Evolutionary conservation across 208 protist genomes (phyloP).

Genomic region (Trypanosoma cruzi): DNA sequence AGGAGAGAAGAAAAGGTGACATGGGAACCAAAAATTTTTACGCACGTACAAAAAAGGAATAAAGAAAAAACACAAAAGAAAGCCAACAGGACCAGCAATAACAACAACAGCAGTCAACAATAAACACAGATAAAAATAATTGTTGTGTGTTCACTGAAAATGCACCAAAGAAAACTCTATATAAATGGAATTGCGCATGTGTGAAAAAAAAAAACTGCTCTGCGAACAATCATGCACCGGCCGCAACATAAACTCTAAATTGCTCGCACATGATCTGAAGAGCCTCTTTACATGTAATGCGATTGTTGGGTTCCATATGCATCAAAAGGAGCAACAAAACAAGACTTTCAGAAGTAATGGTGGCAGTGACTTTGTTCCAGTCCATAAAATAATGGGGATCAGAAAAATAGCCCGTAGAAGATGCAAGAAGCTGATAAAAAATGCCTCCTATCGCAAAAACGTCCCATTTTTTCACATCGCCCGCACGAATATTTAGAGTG

Average conservation of each 20-base stretch:
- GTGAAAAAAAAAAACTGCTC: not conserved
- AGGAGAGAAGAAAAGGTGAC: not conserved
- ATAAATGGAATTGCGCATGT: not conserved
- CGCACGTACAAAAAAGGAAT: no score
- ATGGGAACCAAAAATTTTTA: not conserved
- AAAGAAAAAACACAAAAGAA: not conserved
- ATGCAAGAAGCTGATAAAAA: no score
- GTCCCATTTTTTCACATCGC: no score
- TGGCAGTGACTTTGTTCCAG: no score
- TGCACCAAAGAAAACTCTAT: not conserved
- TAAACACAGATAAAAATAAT: not conserved
- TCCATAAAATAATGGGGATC: no score
- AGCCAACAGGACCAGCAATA: slow-evolving; percentile 7
- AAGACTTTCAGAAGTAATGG: no score
- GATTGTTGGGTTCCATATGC: slow-evolving; percentile 16
- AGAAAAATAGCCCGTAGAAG: no score
- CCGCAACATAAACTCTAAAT: not conserved
- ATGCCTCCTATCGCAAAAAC: no score
- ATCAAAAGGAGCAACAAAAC: slow-evolving; percentile 23
- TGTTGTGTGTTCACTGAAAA: not conserved
- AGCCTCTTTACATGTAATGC: slow-evolving; percentile 19
- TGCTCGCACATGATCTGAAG: not conserved
- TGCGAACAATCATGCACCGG: not conserved
- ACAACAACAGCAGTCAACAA: not conserved
- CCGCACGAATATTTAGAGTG: no score